Conservation (phyloP, 2,329 filamentous ascomycete genomes). For the Orbilia oligospora region DNA sequence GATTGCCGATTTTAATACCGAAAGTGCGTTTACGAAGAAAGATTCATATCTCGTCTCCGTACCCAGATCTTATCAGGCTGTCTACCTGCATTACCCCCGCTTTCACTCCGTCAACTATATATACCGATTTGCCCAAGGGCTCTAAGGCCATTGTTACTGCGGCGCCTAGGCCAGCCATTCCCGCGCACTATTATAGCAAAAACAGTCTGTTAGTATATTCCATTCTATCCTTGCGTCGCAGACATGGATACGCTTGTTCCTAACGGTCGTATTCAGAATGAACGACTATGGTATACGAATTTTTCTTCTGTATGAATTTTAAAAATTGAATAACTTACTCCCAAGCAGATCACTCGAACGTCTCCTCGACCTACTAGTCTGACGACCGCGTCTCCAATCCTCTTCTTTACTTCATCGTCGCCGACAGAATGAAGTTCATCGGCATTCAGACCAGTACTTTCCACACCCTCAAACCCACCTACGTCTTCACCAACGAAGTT, state of each 20-base stretch:
- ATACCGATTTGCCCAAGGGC: conserved; percentile 70
- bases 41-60: conserved; percentile 50
- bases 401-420: conserved; percentile 75
- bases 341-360: conserved; percentile 81
- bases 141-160: conserved; percentile 79
- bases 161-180: conserved; percentile 87
- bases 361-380: conserved; percentile 70
- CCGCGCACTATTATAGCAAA: conserved; percentile 74
- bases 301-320: not conserved
- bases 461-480: conserved; percentile 80
- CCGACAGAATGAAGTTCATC: conserved; percentile 81
- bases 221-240: not conserved
- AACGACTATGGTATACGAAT: not conserved
- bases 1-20: conserved; percentile 18
- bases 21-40: conserved; percentile 9
- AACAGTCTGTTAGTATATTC: conserved; percentile 32
- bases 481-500: conserved; percentile 73
- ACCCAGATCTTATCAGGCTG: conserved; percentile 68
- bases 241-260: conserved; percentile 1
- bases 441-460: conserved; percentile 84
- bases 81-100: conserved; percentile 77
- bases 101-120: conserved; percentile 85
- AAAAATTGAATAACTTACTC: conserved; percentile 66
- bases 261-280: not conserved
- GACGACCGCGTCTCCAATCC: conserved; percentile 79